These are phyloP conservation scores for Chionographis japonica DNA, from an alignment of 106 monocot species.

Conservation along the genomic window DNA sequence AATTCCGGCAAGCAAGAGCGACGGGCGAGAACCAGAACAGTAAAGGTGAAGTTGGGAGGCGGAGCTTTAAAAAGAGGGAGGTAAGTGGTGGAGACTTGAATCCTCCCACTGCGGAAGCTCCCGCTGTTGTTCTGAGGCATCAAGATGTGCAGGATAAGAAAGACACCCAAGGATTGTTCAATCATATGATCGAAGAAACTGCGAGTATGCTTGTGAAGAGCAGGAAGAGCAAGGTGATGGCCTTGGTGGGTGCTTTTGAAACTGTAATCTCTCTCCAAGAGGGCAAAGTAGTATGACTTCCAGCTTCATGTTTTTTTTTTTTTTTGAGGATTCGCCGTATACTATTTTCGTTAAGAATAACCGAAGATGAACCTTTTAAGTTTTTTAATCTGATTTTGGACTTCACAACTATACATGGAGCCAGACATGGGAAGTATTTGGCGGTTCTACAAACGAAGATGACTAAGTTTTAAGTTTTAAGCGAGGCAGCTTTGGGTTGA, in stretches of 20 bases:
- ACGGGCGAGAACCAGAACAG: slow-evolving; percentile 11
- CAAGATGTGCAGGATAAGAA: slow-evolving; percentile 61
- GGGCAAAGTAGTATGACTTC: slow-evolving; percentile 8
- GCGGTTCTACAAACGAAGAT: no score
- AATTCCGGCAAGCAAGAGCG: slow-evolving; percentile 30
- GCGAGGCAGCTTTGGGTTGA: no score
- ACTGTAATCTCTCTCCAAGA: slow-evolving; percentile 82
- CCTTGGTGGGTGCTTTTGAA: slow-evolving; percentile 86
- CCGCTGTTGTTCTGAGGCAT: slow-evolving; percentile 42
- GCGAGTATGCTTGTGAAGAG: slow-evolving; percentile 71
- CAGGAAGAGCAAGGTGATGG: slow-evolving; percentile 87
- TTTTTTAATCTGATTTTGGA: no score
- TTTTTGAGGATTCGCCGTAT: no score
- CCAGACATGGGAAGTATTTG: no score
- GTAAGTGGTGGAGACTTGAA: not conserved
- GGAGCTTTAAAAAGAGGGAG: slow-evolving; percentile 28
- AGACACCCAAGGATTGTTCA: slow-evolving; percentile 48
- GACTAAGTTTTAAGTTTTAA: no score
- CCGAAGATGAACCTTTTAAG: no score
- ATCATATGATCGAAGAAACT: slow-evolving; percentile 77
- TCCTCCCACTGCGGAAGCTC: slow-evolving; percentile 2
- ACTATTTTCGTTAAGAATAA: no score
- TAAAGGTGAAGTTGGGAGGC: slow-evolving; percentile 15
- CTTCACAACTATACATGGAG: no score
- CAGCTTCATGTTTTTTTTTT: no score